Evolutionary conservation across 2,329 filamentous ascomycete species (phyloP).

Genomic region (Periconia digitata): DNA sequence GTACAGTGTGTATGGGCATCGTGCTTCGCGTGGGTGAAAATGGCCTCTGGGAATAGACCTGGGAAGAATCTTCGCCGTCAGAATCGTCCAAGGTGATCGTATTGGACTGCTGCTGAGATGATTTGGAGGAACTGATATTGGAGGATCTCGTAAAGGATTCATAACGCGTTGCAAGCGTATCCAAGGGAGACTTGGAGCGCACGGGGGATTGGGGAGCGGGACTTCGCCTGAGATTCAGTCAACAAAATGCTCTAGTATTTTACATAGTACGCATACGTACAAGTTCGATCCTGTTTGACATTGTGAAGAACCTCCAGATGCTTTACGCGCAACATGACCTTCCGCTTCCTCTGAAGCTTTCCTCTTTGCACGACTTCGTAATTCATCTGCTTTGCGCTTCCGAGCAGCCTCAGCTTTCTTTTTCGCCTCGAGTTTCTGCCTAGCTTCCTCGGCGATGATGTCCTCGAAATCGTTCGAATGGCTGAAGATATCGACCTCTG

Average conservation of each 20-base stretch:
- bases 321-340: constrained; percentile 9
- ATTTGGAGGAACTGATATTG: constrained; percentile 5
- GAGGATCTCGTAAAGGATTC: constrained; percentile 27
- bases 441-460: constrained; percentile 43
- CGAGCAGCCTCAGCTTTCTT: constrained; percentile 25
- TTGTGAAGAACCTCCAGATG: constrained; percentile 13
- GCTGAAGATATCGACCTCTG: constrained; percentile 45
- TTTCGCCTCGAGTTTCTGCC: constrained; percentile 29
- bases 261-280: neutral
- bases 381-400: constrained; percentile 24
- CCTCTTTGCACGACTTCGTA: constrained; percentile 28
- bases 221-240: constrained; percentile 21
- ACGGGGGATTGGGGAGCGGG: constrained; percentile 26
- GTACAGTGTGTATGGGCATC: constrained; percentile 6
- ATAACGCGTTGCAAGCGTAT: constrained; percentile 33
- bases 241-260: neutral
- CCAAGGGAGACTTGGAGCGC: constrained; percentile 9
- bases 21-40: constrained; percentile 8
- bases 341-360: constrained; percentile 23
- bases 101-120: constrained; percentile 13
- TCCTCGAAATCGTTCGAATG: constrained; percentile 44
- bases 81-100: constrained; percentile 30
- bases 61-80: constrained; percentile 19
- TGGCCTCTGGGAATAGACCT: constrained; percentile 8
- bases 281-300: constrained; percentile 14